Base-by-base conservation (phyloP, 140 eudicot species). In the Artemisia princeps region DNA sequence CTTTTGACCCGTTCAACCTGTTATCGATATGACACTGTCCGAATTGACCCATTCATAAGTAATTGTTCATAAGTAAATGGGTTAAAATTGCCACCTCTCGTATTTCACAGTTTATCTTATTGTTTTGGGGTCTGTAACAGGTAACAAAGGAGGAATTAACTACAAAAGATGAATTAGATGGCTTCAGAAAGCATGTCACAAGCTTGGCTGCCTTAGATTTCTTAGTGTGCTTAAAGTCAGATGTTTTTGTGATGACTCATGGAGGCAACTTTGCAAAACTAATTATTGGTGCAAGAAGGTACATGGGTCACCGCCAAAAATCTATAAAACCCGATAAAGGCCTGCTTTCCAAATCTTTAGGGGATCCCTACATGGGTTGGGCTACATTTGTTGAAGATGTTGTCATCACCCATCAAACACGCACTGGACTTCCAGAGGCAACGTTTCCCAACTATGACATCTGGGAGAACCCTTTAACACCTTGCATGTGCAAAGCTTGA, bases 331-430 rank as follows among this genome's bases (percentile, higher is more conserved):
- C 95, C 0, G 97, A 90, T 61, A 90, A 90, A 77, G 97, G 97
- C 19, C 79, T 91, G 46, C 79, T 91, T 76, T 91, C 97, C 7
- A 87, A 87, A 77, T 91, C 97, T 12, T 83, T 91, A 69, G 96
- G 97, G 48, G 96, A 91, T 74, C 97, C 97, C 5, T 87, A 87
- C 72, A 87, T 91, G 96, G 97, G 96, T 0, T 91, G 97, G 96
- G 97, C 95, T 28, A 87, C 95, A 16, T 91, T 91, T 67, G 96
- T 91, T 13, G 97, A 91, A 74, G 97, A 91, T 44, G 95, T 87
- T 30, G 85, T 87, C 52, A 79, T 85, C 37, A 87, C 97, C 61
- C 97, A 91, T 74, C 96, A 87, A 70, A 91, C 97, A 16, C 90
- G 97, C 14, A 85, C 89, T 4, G 97, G 96, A 2, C 80, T 91